Percentiles rank a stretch among this genome's conserved stretches.
Conservation (phyloP, 2,329 filamentous ascomycete genomes). For the Dactylonectria macrodidyma region DNA sequence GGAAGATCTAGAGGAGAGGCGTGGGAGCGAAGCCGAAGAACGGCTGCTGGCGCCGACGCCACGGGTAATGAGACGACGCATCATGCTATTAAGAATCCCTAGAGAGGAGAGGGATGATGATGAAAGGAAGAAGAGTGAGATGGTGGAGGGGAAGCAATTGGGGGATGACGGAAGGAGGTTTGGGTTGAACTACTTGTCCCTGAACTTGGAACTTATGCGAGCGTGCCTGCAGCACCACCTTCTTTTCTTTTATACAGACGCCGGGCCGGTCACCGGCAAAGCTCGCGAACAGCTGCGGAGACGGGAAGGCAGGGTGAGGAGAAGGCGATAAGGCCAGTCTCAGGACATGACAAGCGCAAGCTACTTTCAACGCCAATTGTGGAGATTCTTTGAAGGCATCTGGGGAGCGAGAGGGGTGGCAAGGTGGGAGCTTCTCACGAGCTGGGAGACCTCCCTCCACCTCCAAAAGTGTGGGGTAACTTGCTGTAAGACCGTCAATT, state of each 20-base stretch:
- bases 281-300: not conserved
- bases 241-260: constrained; percentile 26
- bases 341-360: not conserved
- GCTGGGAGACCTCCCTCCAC: not conserved
- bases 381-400: constrained; percentile 4
- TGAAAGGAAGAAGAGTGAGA: not conserved
- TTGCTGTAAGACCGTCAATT: not conserved
- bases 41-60: constrained; percentile 55
- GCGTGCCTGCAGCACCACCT: not conserved
- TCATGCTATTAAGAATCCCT: constrained; percentile 44
- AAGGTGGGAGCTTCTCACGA: not conserved
- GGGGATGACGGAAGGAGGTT: not conserved
- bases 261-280: constrained; percentile 29
- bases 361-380: constrained; percentile 8
- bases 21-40: constrained; percentile 41
- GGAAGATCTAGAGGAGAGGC: constrained; percentile 48
- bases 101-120: constrained; percentile 6
- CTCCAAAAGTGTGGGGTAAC: constrained; percentile 36
- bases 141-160: constrained; percentile 12
- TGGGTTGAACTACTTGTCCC: constrained; percentile 17
- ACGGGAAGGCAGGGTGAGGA: constrained; percentile 9
- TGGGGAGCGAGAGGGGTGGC: not conserved
- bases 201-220: not conserved
- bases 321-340: constrained; percentile 15
- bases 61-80: constrained; percentile 64